Base-by-base conservation (phyloP, 1,284 basidiomycete genomes). In the Inonotus obliquus region DNA sequence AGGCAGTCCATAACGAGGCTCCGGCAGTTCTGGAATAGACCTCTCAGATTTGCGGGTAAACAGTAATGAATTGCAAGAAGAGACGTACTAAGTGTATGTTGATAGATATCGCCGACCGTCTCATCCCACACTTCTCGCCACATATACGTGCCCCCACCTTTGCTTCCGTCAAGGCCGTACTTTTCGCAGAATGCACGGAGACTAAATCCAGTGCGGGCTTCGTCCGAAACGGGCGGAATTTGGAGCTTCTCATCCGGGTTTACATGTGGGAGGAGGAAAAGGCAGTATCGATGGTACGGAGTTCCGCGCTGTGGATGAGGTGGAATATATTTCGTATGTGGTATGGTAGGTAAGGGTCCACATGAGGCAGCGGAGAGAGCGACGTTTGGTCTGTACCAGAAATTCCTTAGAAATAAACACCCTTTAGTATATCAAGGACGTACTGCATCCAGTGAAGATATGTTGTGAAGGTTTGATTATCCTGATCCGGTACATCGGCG, bases 371-470 rank as follows among this genome's bases (percentile, higher is more conserved):
- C 83, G 7, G 87, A 88, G 55, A 98, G 79, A 1, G 88, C 79
- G 60, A 97, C 83, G 72, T 96, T 94, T 35, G 91, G 88, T 65
- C 91, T 92, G 70, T 0, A 32, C 17, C 58, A 54, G 39, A n/a
- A 2, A 5, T 56, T 54, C 38, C 23, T 27, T 23, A 54, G 17
- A 49, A 27, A 38, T 13, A n/a, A 21, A 39, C 0, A 35, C 2
- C 1, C 10, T 14, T n/a, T 9, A 19, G 29, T 17, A 14, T 52
- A 45, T 48, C 21, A 62, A 54, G n/a, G 1, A 80, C 84, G 65
- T 75, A 92, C 88, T 91, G 85, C 67, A 96, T 76, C 86, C 92
- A 96, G 73, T 98, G 94, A 32, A 96, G 76, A 70, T 85, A 94
- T 2, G 89, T 84, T 52, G 82, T 81, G 75, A 83, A 98, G 0